Evolutionary conservation across 768 basidiomycete genomes (phyloP), one percentile per base, ranked within the genome.

Genomic region (Boletus subparvulus): DNA sequence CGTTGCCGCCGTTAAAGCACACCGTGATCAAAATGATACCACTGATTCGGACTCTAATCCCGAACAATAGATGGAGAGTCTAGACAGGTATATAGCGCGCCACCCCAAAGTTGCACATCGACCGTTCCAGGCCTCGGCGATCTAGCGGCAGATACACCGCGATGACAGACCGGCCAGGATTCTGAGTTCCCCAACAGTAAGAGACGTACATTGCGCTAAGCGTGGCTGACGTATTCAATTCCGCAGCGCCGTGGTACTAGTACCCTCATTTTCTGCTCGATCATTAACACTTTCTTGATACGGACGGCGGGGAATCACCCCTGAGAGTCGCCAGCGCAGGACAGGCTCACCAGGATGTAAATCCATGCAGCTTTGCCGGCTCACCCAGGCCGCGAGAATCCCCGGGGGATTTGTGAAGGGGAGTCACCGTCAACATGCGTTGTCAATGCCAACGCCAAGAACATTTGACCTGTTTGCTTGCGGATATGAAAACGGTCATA

Each of bases 401-500:
- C 40, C 33, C 16, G 35, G 35, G 19, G 6, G 13, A 26, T 43
- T 6, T 32, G 17, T 24, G 36, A 26, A 44, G 24, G 39, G 28
- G 30, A 55, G 21, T 46, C 32, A n/a, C 55, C 55, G n/a, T 50
- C 19, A 35, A 47, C 55, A 54, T 26, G 37, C 46, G n/a, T 30
- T 41, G 37, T 30, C 37, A 60, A 45, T 40, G 47, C 36, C 36
- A 53, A 48, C 9, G 41, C 50, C 24, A 28, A 52, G 28, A 14
- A 60, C 40, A 13, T 42, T 26, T 13, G 44, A n/a, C 11, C 28
- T 17, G 50, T 19, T 21, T 7, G 32, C 42, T 37, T 17, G 45
- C 59, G 43, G 58, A 63, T 14, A 63, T 53, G 51, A 52, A 62
- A 3, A 6, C 11, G 36, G 21, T 44, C 41, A 6, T 39, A 9